phyloP scores from a whole-genome alignment of 306 rosid genomes.

The Rosa lucieae region DNA sequence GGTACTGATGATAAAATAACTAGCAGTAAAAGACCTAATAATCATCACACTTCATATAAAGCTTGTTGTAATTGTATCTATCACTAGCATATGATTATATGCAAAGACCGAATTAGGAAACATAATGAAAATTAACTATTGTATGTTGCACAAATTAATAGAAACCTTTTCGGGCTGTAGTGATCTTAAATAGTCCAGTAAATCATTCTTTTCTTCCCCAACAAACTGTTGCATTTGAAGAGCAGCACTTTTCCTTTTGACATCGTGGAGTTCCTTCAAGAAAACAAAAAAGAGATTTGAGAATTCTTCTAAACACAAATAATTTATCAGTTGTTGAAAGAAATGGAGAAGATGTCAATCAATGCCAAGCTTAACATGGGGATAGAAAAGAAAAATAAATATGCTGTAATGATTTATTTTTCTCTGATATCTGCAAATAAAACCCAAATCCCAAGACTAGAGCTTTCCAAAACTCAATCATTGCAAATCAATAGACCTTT shows the following conservation, averaged over 20 bases:
- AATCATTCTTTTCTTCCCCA: conserved; percentile 91
- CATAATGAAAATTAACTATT: background rate
- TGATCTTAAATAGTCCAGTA: conserved; percentile 90
- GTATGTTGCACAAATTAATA: background rate
- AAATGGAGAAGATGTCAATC: conserved; percentile 7
- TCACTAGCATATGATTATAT: background rate
- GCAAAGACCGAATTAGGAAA: background rate
- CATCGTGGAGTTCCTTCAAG: conserved; percentile 75
- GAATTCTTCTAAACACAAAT: conserved; percentile 1
- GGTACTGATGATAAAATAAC: background rate
- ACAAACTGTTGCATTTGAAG: conserved; percentile 97
- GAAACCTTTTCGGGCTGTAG: conserved; percentile 90
- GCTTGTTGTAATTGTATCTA: conserved; percentile 14
- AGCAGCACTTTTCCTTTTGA: conserved; percentile 87
- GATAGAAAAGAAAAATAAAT: background rate
- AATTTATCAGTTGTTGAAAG: background rate
- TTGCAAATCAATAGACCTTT: background rate
- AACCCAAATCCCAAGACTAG: background rate
- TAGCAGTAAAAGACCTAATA: conserved; percentile 7
- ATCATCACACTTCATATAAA: conserved; percentile 9
- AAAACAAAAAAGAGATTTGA: conserved; percentile 23
- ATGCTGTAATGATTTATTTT: background rate
- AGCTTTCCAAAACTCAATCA: background rate
- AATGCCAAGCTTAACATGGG: background rate
- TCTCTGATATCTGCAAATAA: background rate